These are phyloP conservation scores for Cerioporus squamosus DNA, from an alignment of 1,284 basidiomycete species.

Conservation along the genomic window DNA sequence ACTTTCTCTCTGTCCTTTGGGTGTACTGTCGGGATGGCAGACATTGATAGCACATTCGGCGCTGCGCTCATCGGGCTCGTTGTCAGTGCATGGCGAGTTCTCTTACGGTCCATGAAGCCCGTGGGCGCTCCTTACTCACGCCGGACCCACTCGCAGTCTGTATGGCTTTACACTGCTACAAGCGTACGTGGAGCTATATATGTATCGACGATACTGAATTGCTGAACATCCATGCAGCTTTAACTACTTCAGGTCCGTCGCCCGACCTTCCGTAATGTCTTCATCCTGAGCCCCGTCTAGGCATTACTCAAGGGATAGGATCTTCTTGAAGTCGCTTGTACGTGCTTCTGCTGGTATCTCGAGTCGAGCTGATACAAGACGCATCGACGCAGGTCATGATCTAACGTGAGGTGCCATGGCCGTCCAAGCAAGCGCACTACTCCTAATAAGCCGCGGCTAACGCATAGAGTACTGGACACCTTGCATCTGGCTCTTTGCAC, in stretches of 20 bases:
- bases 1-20: no score
- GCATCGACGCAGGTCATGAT: slow-evolving; percentile 17
- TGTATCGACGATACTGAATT: background rate
- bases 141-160: slow-evolving; percentile 17
- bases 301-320: slow-evolving; percentile 27
- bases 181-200: slow-evolving; percentile 19
- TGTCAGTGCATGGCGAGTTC: slow-evolving; percentile 29
- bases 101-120: background rate
- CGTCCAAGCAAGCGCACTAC: no score
- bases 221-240: slow-evolving; percentile 12
- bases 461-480: slow-evolving; percentile 26
- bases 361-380: background rate
- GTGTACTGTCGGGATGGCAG: slow-evolving; percentile 7
- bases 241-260: slow-evolving; percentile 26
- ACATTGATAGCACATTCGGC: slow-evolving; percentile 30
- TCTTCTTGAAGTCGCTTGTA: slow-evolving; percentile 27
- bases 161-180: slow-evolving; percentile 35
- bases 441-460: background rate
- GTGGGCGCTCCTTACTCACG: background rate
- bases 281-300: background rate
- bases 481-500: slow-evolving; percentile 32
- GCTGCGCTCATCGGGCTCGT: slow-evolving; percentile 33
- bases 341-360: background rate
- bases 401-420: slow-evolving; percentile 21
- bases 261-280: background rate